Base-by-base conservation (phyloP, 1,139 yeast genomes). In the Yarrowia galli region DNA sequence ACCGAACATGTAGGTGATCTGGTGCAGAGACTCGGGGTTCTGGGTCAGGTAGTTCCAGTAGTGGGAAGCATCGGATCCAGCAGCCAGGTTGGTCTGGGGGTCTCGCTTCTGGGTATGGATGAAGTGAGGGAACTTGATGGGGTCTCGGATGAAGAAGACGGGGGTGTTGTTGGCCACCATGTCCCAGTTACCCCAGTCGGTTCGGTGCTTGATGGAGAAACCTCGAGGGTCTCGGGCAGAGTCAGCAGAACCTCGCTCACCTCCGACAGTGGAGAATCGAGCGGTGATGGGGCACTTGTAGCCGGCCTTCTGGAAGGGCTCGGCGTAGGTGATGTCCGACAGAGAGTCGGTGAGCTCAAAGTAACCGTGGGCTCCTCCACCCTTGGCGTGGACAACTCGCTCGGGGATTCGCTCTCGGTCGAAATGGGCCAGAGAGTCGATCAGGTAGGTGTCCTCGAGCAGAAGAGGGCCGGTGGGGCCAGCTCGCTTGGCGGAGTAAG, bases 101-200 rank as follows among this genome's bases (percentile, higher is more conserved):
- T 87, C 85, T 78, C 91, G 75, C 84, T 87, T 87, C 78, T 87
- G 91, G 45, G 88, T 84, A 75, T 85, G 88, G 71, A 85, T 85
- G 72, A 85, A 85, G 70, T 81, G 84, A 43, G 87, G 84, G 78
- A 85, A 85, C 78, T 85, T 85, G 68, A 81, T 76, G 18, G 88
- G 88, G 74, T 85, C 88, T 73, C 88, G 80, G 69, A 85, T 76
- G 76, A 85, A 85, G 76, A 85, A 85, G 25, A 85, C 79, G 8
- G 89, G 89, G 20, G 88, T 85, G 75, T 85, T 85, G 78, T 85
- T 85, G 77, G 83, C 85, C 25, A 85, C 88, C 85, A 86, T 84
- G 74, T 85, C 89, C 77, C 84, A 75, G 74, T 85, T 84, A 60
- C 89, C 89, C 72, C 84, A 84, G 71, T 85, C 87, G 6, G 89